Base-by-base conservation (phyloP, 352 stramenopile species). In the Globisporangium alternatum region DNA sequence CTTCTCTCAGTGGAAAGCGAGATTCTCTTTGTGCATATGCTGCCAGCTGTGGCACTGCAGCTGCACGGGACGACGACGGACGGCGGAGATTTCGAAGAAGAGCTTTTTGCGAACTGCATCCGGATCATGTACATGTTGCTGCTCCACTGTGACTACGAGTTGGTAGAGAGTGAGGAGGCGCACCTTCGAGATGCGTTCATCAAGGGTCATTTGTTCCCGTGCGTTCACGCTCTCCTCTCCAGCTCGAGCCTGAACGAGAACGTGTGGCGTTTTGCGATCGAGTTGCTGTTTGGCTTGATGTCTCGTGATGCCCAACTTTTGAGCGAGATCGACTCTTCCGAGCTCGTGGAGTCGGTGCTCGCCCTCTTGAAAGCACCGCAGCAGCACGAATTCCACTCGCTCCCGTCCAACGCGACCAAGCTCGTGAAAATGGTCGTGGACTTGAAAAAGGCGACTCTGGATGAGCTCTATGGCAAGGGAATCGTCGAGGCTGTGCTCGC, bases 41-140 rank as follows among this genome's bases (percentile, higher is more conserved):
- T 91, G 8, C 80, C 81, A 31, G 66, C 71, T 7, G 51, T 91
- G 2, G 67, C 79, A 7, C 70, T 78, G 2, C 72, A 75, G 45
- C 54, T 71, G 35, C 39, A 65, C 13, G 52, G 60, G 6, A 25
- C 54, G 8, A 45, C 41, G 25, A 56, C 28, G 35, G 59, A 47
- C 41, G 52, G 25, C 21, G 45, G 60, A 13, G 33, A 60, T 25
- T 41, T 44, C 45, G 62, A 75, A 44, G 56, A 79, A 56, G 60
- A 67, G 49, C 56, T 78, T 5, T 61, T 70, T 3, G 63, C 74
- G 15, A 86, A 77, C 47, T 89, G 77, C 21, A 75, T 90, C 8
- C 72, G 70, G 12, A 61, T 91, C 17, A 62, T 91, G 37, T 81
- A 81, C 55, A 43, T 73, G 33, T 60, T 81, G 1, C 56, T 91